Base-by-base conservation (phyloP, 805 yeast genomes). In the Hanseniaspora osmophila region DNA sequence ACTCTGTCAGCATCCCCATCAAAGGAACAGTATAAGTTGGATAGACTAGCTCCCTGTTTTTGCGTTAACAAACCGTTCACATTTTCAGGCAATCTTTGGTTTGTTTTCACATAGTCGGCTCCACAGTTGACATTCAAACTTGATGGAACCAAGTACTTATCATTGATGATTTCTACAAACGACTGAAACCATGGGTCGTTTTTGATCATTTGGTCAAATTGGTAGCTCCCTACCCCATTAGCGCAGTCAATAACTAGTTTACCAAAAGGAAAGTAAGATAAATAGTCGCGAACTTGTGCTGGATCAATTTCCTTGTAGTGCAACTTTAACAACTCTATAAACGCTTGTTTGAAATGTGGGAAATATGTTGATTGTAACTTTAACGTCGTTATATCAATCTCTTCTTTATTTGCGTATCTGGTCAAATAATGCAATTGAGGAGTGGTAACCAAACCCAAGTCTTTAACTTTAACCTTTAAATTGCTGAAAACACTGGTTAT, bases 1-100 rank as follows among this genome's bases (percentile, higher is more conserved):
- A 92, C 80, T 55, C 98, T 72, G 61, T 92, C 98, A 4, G 98
- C 97, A 61, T 92, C 98, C 43, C 98, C 98, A 59, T 92, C 98
- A 58, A 86, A 87, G 1, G 95, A 84, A 6, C 94, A 81, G 54
- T 76, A 81, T 44, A 88, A 65, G 40, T 66, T 62, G 6, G 74
- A 64, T 2, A 51, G 54, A 0, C 78, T 74, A 1, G 51, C 43
- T 22, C 27, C 27, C 7, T 22, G 27, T 7, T 4, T 22, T 22
- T 22, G 27, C 7, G 27, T 4, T 22, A 22, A 22, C 27, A 22
- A 22, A 22, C 27, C 27, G 27, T 22, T 7, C 12, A 46, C 41
- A 37, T 78, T 80, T 2, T 66, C 61, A 7, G 98, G 98, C 40
- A 82, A 68, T 46, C 64, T 70, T 57, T 92, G 97, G 59, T 78